A percentile compares a stretch with the other conserved stretches of the same genome.
Evolutionary conservation across 2,329 filamentous ascomycete species (phyloP).

Genomic region (Fusarium albidum): DNA sequence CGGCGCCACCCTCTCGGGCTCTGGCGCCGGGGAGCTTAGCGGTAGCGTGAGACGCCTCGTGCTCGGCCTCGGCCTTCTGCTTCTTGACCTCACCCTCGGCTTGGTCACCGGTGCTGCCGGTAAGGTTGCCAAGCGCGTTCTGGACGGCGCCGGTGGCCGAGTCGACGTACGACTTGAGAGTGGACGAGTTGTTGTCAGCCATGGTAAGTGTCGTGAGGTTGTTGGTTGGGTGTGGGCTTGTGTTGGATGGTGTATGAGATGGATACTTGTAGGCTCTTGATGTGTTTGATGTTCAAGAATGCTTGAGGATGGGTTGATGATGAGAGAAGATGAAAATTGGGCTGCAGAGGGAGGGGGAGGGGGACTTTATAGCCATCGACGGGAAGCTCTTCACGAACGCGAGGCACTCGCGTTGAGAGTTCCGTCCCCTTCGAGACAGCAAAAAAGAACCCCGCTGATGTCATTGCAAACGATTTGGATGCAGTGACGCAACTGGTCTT

Average conservation of each 20-base stretch:
- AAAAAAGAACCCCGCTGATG: slow-evolving; percentile 27
- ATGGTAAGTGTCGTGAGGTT: slow-evolving; percentile 24
- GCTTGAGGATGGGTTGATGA: slow-evolving; percentile 16
- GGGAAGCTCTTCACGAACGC: slow-evolving; percentile 22
- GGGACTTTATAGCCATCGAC: slow-evolving; percentile 30
- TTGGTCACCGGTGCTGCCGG: slow-evolving; percentile 75
- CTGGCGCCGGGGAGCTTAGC: slow-evolving; percentile 77
- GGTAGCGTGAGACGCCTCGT: slow-evolving; percentile 78
- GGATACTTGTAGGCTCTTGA: background rate
- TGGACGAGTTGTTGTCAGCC: slow-evolving; percentile 64
- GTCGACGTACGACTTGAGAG: slow-evolving; percentile 80
- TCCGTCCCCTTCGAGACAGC: slow-evolving; percentile 4
- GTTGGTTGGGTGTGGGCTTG: slow-evolving; percentile 9
- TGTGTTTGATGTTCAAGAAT: slow-evolving; percentile 10
- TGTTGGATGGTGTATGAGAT: slow-evolving; percentile 6
- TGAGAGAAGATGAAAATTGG: background rate
- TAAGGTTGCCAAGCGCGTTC: slow-evolving; percentile 74
- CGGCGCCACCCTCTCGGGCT: too few relatives aligned
- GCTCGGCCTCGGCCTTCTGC: slow-evolving; percentile 69
- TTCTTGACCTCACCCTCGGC: slow-evolving; percentile 70
- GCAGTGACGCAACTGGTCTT: slow-evolving; percentile 21
- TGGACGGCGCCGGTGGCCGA: slow-evolving; percentile 77
- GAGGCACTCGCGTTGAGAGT: slow-evolving; percentile 3
- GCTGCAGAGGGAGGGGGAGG: slow-evolving; percentile 39
- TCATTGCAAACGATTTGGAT: slow-evolving; percentile 27